Evolutionary conservation across 306 rosid genomes (phyloP).

Genomic region (Quercus suber): DNA sequence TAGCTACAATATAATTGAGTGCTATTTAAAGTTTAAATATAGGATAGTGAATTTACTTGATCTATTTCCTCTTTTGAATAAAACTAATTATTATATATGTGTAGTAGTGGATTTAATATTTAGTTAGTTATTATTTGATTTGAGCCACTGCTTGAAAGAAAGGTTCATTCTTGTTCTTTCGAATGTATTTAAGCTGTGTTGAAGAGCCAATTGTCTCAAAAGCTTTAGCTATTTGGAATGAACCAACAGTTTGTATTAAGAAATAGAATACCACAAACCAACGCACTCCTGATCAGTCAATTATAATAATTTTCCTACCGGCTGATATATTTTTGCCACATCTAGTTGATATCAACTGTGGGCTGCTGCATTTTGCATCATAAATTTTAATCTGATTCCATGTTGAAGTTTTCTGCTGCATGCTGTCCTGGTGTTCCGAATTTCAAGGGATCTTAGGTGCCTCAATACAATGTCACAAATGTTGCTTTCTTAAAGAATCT

Average conservation of each 20-base stretch:
- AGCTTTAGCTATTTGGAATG: neutral
- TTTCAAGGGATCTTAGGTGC: neutral
- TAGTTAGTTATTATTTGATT: neutral
- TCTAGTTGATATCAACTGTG: neutral
- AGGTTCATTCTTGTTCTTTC: neutral
- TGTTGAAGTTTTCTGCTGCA: neutral
- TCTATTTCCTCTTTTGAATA: no score
- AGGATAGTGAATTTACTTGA: no score
- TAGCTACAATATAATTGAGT: neutral
- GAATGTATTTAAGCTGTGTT: neutral
- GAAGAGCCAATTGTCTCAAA: neutral
- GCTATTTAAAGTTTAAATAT: neutral
- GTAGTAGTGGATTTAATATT: neutral
- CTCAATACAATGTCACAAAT: neutral
- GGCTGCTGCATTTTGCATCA: neutral
- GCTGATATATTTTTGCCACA: neutral
- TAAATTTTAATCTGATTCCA: neutral
- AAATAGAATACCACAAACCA: neutral
- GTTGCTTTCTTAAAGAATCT: neutral
- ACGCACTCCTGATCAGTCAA: neutral
- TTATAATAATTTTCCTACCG: neutral
- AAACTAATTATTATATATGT: no score
- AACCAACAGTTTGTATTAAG: neutral
- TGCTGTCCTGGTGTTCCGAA: neutral
- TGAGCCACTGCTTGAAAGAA: neutral